Evolutionary conservation across 345 rosid genomes (phyloP), one percentile per base, ranked within the genome.

Genomic region (Punica granatum): DNA sequence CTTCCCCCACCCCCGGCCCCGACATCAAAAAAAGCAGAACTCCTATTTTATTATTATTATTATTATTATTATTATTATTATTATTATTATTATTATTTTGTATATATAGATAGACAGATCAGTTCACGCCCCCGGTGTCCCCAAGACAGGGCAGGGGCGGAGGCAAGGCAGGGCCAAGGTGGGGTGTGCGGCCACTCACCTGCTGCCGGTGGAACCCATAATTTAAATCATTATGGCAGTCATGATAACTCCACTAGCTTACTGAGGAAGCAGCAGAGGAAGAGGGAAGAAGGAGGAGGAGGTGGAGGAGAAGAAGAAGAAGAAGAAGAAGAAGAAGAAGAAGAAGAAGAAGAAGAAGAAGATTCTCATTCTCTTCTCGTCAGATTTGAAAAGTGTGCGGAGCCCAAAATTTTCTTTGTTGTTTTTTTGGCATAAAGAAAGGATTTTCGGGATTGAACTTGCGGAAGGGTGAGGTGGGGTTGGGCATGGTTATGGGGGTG

Each of bases 301-400:
- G n/a, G n/a, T n/a, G n/a, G n/a, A n/a, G n/a, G n/a, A n/a, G n/a
- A n/a, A n/a, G n/a, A n/a, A n/a, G n/a, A n/a, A n/a, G n/a, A n/a
- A n/a, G n/a, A n/a, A n/a, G n/a, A n/a, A n/a, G n/a, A n/a, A n/a
- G n/a, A n/a, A n/a, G n/a, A n/a, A n/a, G n/a, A n/a, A n/a, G n/a
- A n/a, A n/a, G n/a, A n/a, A n/a, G n/a, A n/a, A n/a, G n/a, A n/a
- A n/a, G 64, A 42, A 62, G 72, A 65, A 68, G 73, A 60, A 72
- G 74, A 70, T 72, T 82, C 81, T 77, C 79, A 70, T 62, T 72
- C 77, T 34, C 74, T 70, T 39, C 31, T n/a, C n/a, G n/a, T 48
- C 60, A 37, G 67, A 54, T 78, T 75, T 71, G 23, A 60, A 42
- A 33, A 60, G 35, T 12, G 7, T 13, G 58, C 58, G 23, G 10